Conservation (phyloP, 345 rosid genomes). For the Eucalyptus lansdowneana region DNA sequence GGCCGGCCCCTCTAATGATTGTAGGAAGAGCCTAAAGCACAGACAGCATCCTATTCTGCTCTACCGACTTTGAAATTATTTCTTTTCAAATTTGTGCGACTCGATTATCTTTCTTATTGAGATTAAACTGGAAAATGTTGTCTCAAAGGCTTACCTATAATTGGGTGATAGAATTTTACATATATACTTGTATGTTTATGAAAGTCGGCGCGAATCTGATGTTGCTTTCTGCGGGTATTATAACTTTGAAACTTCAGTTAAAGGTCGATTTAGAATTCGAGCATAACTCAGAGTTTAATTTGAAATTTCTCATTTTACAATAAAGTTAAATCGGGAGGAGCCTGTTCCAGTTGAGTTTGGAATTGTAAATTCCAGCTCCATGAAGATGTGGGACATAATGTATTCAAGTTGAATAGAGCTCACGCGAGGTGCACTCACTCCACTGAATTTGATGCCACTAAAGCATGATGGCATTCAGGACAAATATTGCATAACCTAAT, state of each 20-base stretch:
- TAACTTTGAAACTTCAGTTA: neutral
- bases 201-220: neutral
- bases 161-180: neutral
- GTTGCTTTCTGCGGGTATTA: no score
- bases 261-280: neutral
- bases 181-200: neutral
- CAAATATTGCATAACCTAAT: neutral
- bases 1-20: no score
- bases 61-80: neutral
- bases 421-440: neutral
- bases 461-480: neutral
- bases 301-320: neutral
- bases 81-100: neutral
- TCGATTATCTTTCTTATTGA: neutral
- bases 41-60: fast-evolving
- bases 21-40: no score
- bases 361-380: neutral
- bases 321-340: neutral
- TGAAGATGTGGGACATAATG: neutral
- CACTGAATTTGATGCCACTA: neutral
- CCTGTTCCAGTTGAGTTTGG: neutral
- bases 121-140: neutral
- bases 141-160: neutral
- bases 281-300: neutral
- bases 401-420: neutral